Conservation (phyloP, 805 yeast genomes). For the Yamadazyma insecticola region DNA sequence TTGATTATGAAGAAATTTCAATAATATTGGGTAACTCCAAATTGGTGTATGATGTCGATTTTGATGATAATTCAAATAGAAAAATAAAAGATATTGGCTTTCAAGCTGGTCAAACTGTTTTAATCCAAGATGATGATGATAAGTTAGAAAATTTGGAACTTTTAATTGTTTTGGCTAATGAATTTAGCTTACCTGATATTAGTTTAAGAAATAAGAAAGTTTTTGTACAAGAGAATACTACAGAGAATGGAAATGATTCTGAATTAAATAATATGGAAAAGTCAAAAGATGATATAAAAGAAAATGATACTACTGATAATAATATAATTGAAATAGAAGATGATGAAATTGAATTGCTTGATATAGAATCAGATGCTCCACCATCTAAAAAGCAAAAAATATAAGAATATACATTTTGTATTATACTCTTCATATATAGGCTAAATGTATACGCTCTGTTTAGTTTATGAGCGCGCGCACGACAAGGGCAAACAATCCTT, state of each 20-base stretch:
- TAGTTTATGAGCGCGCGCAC: too few relatives aligned
- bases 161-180: conserved; percentile 28
- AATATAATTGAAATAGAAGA: too few relatives aligned
- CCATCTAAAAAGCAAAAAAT: background rate
- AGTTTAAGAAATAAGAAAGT: conserved; percentile 13
- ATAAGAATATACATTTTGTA: background rate
- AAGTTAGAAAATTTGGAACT: conserved; percentile 58
- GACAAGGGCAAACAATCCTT: background rate
- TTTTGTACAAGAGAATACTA: conserved; percentile 1
- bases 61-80: conserved; percentile 66
- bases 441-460: too few relatives aligned
- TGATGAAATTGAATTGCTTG: background rate
- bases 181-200: conserved; percentile 10
- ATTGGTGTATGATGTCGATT: conserved; percentile 66
- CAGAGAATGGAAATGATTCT: conserved; percentile 4
- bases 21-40: conserved; percentile 54
- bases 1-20: conserved; percentile 53
- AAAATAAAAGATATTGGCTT: conserved; percentile 50
- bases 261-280: too few relatives aligned
- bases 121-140: conserved; percentile 80
- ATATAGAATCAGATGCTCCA: background rate
- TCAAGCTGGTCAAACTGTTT: conserved; percentile 54
- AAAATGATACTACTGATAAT: too few relatives aligned
- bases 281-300: too few relatives aligned
- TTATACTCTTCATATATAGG: too few relatives aligned